Conservation (phyloP, 2,329 filamentous ascomycete genomes). For the Colletotrichum tropicicola region DNA sequence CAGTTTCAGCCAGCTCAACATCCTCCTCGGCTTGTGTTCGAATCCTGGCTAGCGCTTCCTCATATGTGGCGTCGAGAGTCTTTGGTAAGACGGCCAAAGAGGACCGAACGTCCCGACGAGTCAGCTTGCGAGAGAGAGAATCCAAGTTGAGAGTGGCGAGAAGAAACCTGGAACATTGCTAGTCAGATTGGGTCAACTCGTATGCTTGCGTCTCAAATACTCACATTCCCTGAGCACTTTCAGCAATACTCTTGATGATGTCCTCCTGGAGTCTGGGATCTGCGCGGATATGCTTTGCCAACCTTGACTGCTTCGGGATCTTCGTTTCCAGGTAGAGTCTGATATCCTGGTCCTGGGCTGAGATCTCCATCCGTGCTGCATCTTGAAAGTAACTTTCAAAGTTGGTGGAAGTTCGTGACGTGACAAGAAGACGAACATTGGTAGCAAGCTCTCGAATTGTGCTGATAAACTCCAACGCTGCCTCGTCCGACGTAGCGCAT, state of each 20-base stretch:
- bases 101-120: neutral
- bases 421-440: neutral
- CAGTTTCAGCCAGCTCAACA: neutral
- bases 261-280: neutral
- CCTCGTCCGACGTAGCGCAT: neutral
- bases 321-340: neutral
- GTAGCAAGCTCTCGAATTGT: neutral
- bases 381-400: neutral
- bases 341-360: neutral
- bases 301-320: neutral
- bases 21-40: neutral
- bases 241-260: neutral
- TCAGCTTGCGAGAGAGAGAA: neutral
- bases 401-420: neutral
- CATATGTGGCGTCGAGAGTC: constrained; percentile 8
- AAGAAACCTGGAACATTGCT: neutral
- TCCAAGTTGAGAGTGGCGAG: neutral
- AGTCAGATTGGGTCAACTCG: too few relatives aligned
- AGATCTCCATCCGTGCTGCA: neutral
- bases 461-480: neutral
- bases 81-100: neutral
- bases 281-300: neutral
- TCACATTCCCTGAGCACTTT: neutral
- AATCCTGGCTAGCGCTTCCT: constrained; percentile 3
- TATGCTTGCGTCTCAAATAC: neutral